A percentile compares a stretch with the other conserved stretches of the same genome.
Evolutionary conservation across 371 early-diverging fungal genomes (phyloP).

Genomic region (Catenaria anguillulae): DNA sequence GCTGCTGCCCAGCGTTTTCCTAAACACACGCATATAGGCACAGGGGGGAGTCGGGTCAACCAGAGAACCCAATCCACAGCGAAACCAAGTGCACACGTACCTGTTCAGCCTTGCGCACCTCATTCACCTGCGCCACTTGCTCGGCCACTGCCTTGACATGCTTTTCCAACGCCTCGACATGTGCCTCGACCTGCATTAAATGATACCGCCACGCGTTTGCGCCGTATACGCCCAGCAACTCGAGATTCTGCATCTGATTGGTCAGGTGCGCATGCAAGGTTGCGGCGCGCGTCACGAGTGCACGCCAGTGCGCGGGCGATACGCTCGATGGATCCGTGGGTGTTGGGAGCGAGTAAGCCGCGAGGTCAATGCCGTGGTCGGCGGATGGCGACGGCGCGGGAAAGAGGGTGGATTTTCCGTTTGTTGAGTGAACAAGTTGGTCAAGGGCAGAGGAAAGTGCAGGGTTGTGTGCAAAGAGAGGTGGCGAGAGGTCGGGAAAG

Average conservation of each 20-base stretch:
- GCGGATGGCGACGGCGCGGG: not conserved
- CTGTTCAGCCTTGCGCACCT: not conserved
- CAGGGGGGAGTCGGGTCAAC: too few species aligned
- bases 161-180: not conserved
- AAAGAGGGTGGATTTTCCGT: too few species aligned
- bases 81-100: not conserved
- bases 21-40: not conserved
- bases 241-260: not conserved
- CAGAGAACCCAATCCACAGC: not conserved
- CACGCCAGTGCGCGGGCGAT: not conserved
- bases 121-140: not conserved
- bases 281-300: too few species aligned
- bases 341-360: not conserved
- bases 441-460: too few species aligned
- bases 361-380: not conserved
- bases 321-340: too few species aligned
- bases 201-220: constrained; percentile 3
- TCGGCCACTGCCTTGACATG: not conserved
- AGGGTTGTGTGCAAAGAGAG: too few species aligned
- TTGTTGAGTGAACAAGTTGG: too few species aligned
- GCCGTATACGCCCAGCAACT: constrained; percentile 1
- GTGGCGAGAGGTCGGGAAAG: too few species aligned
- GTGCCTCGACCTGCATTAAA: not conserved
- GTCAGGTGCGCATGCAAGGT: not conserved
- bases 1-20: not conserved